Evolutionary conservation across 106 monocot genomes (phyloP), one percentile per base, ranked within the genome.

Genomic region (Acorus calamus): DNA sequence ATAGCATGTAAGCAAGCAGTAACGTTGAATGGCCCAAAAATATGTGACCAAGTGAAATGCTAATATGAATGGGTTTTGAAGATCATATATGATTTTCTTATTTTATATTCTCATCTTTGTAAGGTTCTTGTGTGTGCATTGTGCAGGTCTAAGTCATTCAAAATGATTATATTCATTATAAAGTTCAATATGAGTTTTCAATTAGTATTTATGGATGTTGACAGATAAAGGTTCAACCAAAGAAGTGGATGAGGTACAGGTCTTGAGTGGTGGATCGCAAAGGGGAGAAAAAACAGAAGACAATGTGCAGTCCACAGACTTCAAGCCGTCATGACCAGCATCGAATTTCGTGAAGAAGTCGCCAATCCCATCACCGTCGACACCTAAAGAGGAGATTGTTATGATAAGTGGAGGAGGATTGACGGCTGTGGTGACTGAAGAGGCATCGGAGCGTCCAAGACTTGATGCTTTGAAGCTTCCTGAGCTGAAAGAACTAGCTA

Each of bases 401-500:
- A 52, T 66, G 47, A 60, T 8, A 7, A 0, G 47, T 28, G 55
- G 60, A 45, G 54, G 55, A 55, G 50, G 9, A 41, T 12, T 43
- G 55, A 3, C 0, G 8, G 3, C 55, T 2, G 45, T 7, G 14
- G 7, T 4, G 48, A 11, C 47, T 54, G 44, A 53, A 5, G 50
- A 61, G 45, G 57, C 6, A 49, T 54, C 46, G 2, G 69, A 76
- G 49, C 5, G 51, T 57, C 67, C 67, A 64, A 68, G 73, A 8
- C 55, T 86, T 52, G 66, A 86, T 12, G 65, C 60, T 2, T 72
- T 92, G 79, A 87, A 78, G 56, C 69, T 92, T 53, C 59, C 71
- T 8, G 74, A 87, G 60, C 72, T 84, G 63, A 92, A 80, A 81
- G 81, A 74, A 52, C 57, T 92, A 54, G 92, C 92, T 53, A 79